phyloP scores from a whole-genome alignment of 73 alveolate genomes.

The Effrenium voratum region DNA sequence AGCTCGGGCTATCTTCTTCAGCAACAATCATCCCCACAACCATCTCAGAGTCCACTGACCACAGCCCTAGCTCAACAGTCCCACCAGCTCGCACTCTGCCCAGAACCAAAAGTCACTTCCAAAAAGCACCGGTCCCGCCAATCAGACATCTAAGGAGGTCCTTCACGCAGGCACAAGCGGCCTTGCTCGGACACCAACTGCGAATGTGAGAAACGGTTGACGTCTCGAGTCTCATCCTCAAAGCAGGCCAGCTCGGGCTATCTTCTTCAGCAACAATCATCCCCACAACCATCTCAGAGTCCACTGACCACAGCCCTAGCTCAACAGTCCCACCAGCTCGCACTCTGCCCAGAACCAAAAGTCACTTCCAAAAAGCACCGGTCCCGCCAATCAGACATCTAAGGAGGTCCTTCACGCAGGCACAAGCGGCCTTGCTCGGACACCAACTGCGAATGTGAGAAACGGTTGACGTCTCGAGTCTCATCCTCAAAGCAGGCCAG shows the following conservation, averaged over 20 bases:
- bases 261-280: background rate
- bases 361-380: background rate
- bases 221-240: background rate
- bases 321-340: background rate
- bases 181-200: slow-evolving; percentile 10
- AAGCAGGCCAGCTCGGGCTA: slow-evolving; percentile 7
- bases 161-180: background rate
- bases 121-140: too few relatives aligned
- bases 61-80: too few relatives aligned
- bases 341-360: background rate
- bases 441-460: slow-evolving; percentile 88
- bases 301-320: background rate
- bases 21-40: too few relatives aligned
- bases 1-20: too few relatives aligned
- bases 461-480: slow-evolving; percentile 75
- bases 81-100: too few relatives aligned
- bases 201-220: slow-evolving; percentile 7
- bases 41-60: too few relatives aligned
- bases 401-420: slow-evolving; percentile 77
- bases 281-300: background rate
- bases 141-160: slow-evolving; percentile 27
- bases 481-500: slow-evolving; percentile 16
- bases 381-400: slow-evolving; percentile 27
- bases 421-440: slow-evolving; percentile 38
- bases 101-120: too few relatives aligned